A percentile compares a stretch with the other conserved stretches of the same genome.
These are phyloP conservation scores for Aspergillus ruber DNA, from an alignment of 2,329 filamentous ascomycete genomes.

Conservation along the genomic window DNA sequence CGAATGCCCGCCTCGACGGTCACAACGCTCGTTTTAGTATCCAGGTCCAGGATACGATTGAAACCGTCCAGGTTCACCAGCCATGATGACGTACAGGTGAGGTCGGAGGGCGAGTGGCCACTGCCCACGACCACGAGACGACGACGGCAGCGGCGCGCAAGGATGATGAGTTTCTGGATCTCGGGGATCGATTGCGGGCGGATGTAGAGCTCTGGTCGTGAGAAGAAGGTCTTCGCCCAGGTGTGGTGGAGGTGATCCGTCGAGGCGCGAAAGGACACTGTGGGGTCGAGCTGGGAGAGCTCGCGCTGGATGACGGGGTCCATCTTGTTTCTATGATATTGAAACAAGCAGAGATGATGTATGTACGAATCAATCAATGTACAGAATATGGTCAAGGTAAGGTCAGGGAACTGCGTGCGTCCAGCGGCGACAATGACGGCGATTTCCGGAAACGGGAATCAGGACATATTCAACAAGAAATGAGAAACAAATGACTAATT, in stretches of 20 bases:
- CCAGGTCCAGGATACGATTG: slow-evolving; percentile 63
- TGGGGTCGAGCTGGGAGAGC: slow-evolving; percentile 52
- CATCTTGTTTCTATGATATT: slow-evolving; percentile 16
- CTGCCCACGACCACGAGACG: slow-evolving; percentile 82
- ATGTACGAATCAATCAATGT: not conserved
- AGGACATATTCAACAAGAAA: too few species aligned
- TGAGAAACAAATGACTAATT: too few species aligned
- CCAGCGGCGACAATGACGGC: too few species aligned
- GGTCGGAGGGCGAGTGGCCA: slow-evolving; percentile 82
- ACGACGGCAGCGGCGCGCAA: slow-evolving; percentile 74
- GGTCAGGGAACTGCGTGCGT: too few species aligned
- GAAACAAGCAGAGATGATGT: not conserved
- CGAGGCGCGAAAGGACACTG: slow-evolving; percentile 69
- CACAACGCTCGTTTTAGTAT: slow-evolving; percentile 59
- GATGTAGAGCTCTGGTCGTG: slow-evolving; percentile 82
- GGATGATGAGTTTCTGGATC: slow-evolving; percentile 72
- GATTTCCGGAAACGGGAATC: too few species aligned
- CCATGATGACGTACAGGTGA: slow-evolving; percentile 93
- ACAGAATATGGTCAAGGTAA: too few species aligned
- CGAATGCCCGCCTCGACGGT: slow-evolving; percentile 85
- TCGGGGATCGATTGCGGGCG: slow-evolving; percentile 73
- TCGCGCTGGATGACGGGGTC: slow-evolving; percentile 48
- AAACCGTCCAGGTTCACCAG: slow-evolving; percentile 87
- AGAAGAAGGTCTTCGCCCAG: slow-evolving; percentile 91
- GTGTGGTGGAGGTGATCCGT: slow-evolving; percentile 74